A percentile compares a stretch with the other conserved stretches of the same genome.
Conservation (phyloP, 768 basidiomycete genomes). For the Tubosaeta brunneosetosa region DNA sequence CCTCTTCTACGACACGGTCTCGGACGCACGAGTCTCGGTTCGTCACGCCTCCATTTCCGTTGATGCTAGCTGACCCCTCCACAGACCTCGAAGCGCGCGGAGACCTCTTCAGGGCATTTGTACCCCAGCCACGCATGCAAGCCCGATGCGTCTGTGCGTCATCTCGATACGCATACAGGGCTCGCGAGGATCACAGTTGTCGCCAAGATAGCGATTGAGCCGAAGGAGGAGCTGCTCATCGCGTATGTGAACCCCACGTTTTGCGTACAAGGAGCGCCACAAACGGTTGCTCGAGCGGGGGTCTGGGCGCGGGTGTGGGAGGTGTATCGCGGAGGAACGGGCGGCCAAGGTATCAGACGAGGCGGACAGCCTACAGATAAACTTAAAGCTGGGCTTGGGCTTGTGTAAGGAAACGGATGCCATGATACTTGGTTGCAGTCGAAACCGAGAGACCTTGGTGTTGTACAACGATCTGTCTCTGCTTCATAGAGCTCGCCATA, state of each 20-base stretch:
- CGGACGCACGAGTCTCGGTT: slow-evolving; percentile 79
- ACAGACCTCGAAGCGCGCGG: slow-evolving; percentile 81
- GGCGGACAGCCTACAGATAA: slow-evolving; percentile 50
- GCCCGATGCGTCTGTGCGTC: slow-evolving; percentile 76
- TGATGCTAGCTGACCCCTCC: not conserved
- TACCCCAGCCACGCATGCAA: slow-evolving; percentile 83
- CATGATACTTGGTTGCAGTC: no score
- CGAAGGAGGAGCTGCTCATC: slow-evolving; percentile 71
- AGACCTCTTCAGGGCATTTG: slow-evolving; percentile 78
- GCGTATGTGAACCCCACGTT: slow-evolving; percentile 69
- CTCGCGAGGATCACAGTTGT: slow-evolving; percentile 72
- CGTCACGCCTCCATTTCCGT: not conserved
- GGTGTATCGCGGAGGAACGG: slow-evolving; percentile 59
- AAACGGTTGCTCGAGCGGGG: slow-evolving; percentile 65
- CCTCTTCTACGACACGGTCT: slow-evolving; percentile 62
- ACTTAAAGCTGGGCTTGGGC: slow-evolving; percentile 60
- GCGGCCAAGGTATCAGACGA: slow-evolving; percentile 17
- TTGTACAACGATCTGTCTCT: no score
- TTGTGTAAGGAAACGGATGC: slow-evolving; percentile 27
- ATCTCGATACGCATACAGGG: slow-evolving; percentile 62
- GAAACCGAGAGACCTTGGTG: no score
- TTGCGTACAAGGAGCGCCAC: slow-evolving; percentile 39
- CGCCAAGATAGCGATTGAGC: slow-evolving; percentile 58
- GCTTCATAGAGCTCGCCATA: no score
- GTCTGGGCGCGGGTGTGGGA: slow-evolving; percentile 67